Conservation (phyloP, 108 stramenopile genomes). For the Nitzschia sp. region DNA sequence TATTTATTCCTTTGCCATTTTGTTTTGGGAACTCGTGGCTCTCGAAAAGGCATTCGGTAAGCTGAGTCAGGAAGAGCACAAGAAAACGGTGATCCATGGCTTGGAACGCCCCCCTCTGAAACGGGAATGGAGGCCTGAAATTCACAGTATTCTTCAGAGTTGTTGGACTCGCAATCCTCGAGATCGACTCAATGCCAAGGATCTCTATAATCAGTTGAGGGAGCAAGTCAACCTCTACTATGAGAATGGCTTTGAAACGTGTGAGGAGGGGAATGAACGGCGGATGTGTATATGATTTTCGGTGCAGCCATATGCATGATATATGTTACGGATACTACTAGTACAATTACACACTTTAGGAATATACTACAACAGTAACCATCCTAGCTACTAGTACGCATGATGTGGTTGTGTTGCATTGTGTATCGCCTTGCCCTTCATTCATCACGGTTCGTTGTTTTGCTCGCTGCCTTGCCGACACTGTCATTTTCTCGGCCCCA, state of each 20-base stretch:
- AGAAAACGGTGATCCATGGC: slow-evolving; percentile 34
- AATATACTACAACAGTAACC: too few relatives aligned
- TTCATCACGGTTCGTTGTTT: slow-evolving; percentile 1
- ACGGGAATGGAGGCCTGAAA: slow-evolving; percentile 29
- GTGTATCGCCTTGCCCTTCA: neutral
- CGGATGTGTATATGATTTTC: slow-evolving; percentile 31
- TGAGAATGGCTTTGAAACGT: slow-evolving; percentile 30
- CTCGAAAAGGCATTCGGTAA: slow-evolving; percentile 61
- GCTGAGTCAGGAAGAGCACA: slow-evolving; percentile 45
- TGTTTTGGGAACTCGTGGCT: slow-evolving; percentile 69
- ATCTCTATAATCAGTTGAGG: slow-evolving; percentile 33
- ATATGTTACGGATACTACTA: too few relatives aligned
- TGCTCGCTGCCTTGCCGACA: neutral
- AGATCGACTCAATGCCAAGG: slow-evolving; percentile 29
- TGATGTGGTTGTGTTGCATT: too few relatives aligned
- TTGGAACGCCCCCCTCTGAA: slow-evolving; percentile 39
- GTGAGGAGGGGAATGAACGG: slow-evolving; percentile 31
- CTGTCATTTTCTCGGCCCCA: slow-evolving; percentile 21
- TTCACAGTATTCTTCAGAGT: slow-evolving; percentile 26
- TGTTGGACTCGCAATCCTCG: slow-evolving; percentile 42
- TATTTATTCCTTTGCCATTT: slow-evolving; percentile 68
- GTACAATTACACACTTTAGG: too few relatives aligned
- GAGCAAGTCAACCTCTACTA: slow-evolving; percentile 41
- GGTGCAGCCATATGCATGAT: too few relatives aligned
- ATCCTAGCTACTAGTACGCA: too few relatives aligned